Base-by-base conservation (phyloP, 352 stramenopile genomes). In the Pythium aquatile region DNA sequence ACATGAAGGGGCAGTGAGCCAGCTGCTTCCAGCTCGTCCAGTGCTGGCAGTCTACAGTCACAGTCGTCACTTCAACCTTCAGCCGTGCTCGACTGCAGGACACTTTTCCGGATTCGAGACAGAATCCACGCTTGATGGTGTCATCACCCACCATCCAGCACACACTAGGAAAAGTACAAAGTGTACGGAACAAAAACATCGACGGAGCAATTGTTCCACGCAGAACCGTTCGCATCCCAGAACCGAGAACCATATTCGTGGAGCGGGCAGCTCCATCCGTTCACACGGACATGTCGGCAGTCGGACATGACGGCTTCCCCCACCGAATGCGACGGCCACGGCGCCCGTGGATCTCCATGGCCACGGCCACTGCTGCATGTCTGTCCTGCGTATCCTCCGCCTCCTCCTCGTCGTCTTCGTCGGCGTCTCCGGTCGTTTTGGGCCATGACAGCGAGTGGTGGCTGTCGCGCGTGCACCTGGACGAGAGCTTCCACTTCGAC, bases 401-500 rank as follows among this genome's bases (percentile, higher is more conserved):
- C n/a, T 65, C 55, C 10, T 66, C 54, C 2, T 62, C 44, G n/a
- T 61, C 58, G 11, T 59, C 60, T 9, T 49, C 60, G 28, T 29
- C 58, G 7, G 49, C 58, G 42, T 57, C 29, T 17, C 29, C 44
- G 8, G 5, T 26, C 5, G 35, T 63, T 11, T 49, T 69, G 13
- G 63, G 63, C 24, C 63, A 49, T 33, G 64, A 65, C 20, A 28
- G 26, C 20, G 51, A 70, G 8, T 71, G 65, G 65, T 71, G 58
- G 58, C 51, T 55, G 13, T 44, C 53, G 30, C 58, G 52, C 20
- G 47, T 85, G 47, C 66, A 73, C 13, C 33, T 83, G n/a, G 66
- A 76, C 28, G 70, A 83, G n/a, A 54, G 65, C 49, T 83, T 81
- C 57, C 29, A 58, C 48, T 79, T 84, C 47, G 74, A 87, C 51